Base-by-base conservation (phyloP, 805 yeast genomes). In the Blastobotrys americana region DNA sequence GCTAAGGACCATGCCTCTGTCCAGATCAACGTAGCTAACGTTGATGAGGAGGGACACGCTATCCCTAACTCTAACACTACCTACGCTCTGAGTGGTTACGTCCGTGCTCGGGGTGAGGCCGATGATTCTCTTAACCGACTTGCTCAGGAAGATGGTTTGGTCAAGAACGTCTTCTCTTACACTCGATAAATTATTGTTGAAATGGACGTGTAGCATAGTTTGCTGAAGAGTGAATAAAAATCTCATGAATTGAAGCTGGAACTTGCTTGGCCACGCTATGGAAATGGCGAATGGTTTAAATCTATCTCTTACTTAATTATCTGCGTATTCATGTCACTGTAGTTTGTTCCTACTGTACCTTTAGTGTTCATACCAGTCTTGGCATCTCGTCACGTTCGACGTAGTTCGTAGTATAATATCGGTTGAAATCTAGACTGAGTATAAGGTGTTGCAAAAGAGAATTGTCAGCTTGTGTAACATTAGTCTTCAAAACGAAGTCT, bases 1-100 rank as follows among this genome's bases (percentile, higher is more conserved):
- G 89, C 98, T 68, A 89, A 93, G 82, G 98, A 93, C 78, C 98
- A 93, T 76, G 93, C 97, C 63, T 85, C 97, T 57, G 97, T 93
- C 65, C 98, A 93, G 78, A 84, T 93, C 78, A 90, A 85, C 90
- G 80, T 93, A 65, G 97, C 96, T 68, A 87, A 90, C 76, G 96
- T 93, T 68, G 97, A 93, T 69, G 96, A 79, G 70, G 82, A 84
- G 68, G 98, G 98, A 64, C 89, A 83, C 70, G 93, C 93, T 63
- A 78, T 90, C 70, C 82, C 88, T 68, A 94, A 89, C 72, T 78
- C 79, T 64, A 76, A 76, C 85, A 77, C 84, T 78, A 82, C 97
- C 66, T 93, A 90, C 80, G 97, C 96, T 73, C 80, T 93, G 68
- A 80, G 83, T 65, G 98, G 98, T 67, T 87, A 82, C 82, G 83